Base-by-base conservation (phyloP, 495 filamentous ascomycete genomes). In the Cercophora newfieldiana region DNA sequence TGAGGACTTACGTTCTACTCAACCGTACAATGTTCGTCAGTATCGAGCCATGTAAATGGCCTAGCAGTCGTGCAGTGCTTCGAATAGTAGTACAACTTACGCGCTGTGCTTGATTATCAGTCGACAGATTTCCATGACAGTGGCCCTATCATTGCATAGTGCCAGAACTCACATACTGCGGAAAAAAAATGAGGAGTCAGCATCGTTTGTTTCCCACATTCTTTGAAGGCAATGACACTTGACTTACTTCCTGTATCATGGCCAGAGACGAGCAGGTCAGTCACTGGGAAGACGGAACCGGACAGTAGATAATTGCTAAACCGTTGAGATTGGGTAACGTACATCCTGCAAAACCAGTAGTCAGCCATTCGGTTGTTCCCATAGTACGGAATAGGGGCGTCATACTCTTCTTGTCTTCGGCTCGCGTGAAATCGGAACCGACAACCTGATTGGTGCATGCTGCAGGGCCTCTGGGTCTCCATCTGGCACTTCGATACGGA, bases 161-260 rank as follows among this genome's bases (percentile, higher is more conserved):
- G 37, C 7, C 7, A 47, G 37, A 6, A 51, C 48, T 51, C 48
- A 51, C 48, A 51, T 51, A 51, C 48, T 51, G 48, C 5, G 48
- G 4, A n/a, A 7, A 6, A 51, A 12, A 33, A 4, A 4, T 33
- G 5, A 57, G 24, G 26, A 8, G 28, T 56, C 25, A 56, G 53
- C 53, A 56, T 53, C 19, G 18, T 7, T 7, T 47, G 7, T 47
- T 7, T n/a, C n/a, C n/a, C n/a, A n/a, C n/a, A n/a, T n/a, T n/a
- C n/a, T n/a, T n/a, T n/a, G n/a, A n/a, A n/a, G n/a, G n/a, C n/a
- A n/a, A n/a, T n/a, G n/a, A n/a, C n/a, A 33, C 5, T 4, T 33
- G 30, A 51, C 59, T 24, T 61, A 61, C 59, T 61, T 61, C 59
- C 59, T 61, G 37, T 29, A 7, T 5, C 18, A 7, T 16, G 30